These are phyloP conservation scores for Shiraia sp. DNA, from an alignment of 2,329 filamentous ascomycete species.

Conservation along the genomic window DNA sequence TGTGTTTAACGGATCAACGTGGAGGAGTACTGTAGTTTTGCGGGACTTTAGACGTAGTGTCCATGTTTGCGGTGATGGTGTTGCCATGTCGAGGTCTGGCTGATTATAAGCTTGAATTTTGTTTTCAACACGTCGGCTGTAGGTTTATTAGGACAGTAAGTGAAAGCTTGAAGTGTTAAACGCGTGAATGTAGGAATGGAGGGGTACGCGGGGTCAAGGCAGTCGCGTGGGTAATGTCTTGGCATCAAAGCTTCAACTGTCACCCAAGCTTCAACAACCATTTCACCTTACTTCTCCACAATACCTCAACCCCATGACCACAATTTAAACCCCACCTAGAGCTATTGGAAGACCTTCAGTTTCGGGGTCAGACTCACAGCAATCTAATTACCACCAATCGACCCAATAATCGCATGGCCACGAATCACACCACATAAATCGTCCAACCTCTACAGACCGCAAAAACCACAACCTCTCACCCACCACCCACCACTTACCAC, in stretches of 20 bases:
- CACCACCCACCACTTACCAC: too few species aligned
- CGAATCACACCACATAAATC: too few species aligned
- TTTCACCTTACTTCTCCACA: slow-evolving; percentile 9
- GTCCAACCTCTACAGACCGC: too few species aligned
- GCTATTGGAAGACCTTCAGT: too few species aligned
- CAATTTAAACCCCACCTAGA: slow-evolving; percentile 7
- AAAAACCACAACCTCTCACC: too few species aligned
- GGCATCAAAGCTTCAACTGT: slow-evolving; percentile 16
- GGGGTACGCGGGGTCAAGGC: slow-evolving; percentile 11
- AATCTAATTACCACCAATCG: too few species aligned
- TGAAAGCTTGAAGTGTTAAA: background rate
- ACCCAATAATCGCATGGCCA: too few species aligned
- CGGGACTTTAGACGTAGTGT: slow-evolving; percentile 54
- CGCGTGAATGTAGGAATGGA: slow-evolving; percentile 5
- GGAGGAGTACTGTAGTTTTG: slow-evolving; percentile 52
- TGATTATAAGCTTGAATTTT: slow-evolving; percentile 7
- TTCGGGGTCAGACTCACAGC: too few species aligned
- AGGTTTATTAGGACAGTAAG: too few species aligned
- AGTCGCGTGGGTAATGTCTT: slow-evolving; percentile 18
- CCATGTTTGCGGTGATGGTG: slow-evolving; percentile 36
- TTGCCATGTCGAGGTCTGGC: slow-evolving; percentile 18
- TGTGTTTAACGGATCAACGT: slow-evolving; percentile 49
- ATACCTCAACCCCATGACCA: slow-evolving; percentile 15
- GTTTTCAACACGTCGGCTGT: background rate
- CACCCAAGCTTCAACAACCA: slow-evolving; percentile 6